A percentile compares a stretch with the other conserved stretches of the same genome.
These are phyloP conservation scores for Malassezia psittaci DNA, from an alignment of 1,284 basidiomycete genomes.

Conservation along the genomic window DNA sequence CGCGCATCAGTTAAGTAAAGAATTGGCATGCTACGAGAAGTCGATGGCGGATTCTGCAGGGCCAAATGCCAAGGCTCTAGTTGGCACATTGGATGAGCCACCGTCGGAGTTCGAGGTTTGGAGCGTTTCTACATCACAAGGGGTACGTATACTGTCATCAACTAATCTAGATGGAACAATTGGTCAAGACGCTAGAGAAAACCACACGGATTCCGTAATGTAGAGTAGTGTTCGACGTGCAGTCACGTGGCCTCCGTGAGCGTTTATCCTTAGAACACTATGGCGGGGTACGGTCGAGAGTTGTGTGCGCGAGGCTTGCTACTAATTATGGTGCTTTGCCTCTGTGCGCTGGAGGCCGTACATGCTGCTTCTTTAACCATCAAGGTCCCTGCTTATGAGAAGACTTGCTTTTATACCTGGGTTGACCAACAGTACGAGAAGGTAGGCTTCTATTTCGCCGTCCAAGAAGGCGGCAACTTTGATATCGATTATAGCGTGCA, in stretches of 20 bases:
- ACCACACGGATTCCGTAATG: not conserved
- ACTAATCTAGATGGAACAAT: slow-evolving; percentile 4
- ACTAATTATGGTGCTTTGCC: not conserved
- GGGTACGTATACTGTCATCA: not conserved
- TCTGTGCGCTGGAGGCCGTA: not conserved
- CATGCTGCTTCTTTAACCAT: slow-evolving; percentile 68
- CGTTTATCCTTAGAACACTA: not conserved
- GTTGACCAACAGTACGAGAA: slow-evolving; percentile 90
- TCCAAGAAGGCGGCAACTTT: slow-evolving; percentile 93
- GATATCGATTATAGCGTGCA: slow-evolving; percentile 91
- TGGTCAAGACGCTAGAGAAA: not conserved
- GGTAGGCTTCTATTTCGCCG: slow-evolving; percentile 63
- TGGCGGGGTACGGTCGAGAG: not conserved
- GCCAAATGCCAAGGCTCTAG: not conserved
- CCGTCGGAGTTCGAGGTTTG: slow-evolving; percentile 12
- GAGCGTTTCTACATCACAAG: slow-evolving; percentile 14
- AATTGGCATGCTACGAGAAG: slow-evolving; percentile 29
- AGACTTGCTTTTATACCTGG: slow-evolving; percentile 87
- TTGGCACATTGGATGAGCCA: not conserved
- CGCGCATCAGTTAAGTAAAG: slow-evolving; percentile 42
- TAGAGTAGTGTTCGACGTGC: not conserved
- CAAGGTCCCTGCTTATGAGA: slow-evolving; percentile 70
- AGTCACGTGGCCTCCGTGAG: not conserved
- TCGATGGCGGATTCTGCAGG: not conserved
- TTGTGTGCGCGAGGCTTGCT: not conserved